Conservation (phyloP, 2,329 filamentous ascomycete genomes). For the Didymella arachidicola region DNA sequence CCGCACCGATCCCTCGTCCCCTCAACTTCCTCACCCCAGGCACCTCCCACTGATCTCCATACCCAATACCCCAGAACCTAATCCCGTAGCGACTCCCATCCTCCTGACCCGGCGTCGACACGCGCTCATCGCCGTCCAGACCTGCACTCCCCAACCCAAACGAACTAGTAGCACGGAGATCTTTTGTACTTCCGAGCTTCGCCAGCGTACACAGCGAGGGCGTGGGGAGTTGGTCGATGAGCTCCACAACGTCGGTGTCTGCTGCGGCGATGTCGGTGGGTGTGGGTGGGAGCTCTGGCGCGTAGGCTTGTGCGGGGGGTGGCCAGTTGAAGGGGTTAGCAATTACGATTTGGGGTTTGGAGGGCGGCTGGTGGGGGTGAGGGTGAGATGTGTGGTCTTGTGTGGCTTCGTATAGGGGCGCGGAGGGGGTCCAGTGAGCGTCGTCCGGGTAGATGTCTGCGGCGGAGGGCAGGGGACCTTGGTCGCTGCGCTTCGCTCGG, state of each 20-base stretch:
- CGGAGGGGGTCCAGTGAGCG: constrained; percentile 19
- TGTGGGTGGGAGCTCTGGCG: constrained; percentile 16
- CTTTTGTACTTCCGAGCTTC: constrained; percentile 4
- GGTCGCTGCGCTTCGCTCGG: constrained; percentile 36
- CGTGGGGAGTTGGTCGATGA: constrained; percentile 22
- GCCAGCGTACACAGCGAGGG: constrained; percentile 14
- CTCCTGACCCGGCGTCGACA: constrained; percentile 28
- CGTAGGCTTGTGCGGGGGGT: constrained; percentile 29
- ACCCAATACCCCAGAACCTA: constrained; percentile 23
- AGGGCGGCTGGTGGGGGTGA: not conserved
- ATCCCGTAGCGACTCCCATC: constrained; percentile 32
- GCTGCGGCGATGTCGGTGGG: constrained; percentile 19
- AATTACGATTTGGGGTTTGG: not conserved
- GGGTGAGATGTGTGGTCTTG: not conserved
- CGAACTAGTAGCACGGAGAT: not conserved
- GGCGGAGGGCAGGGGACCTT: constrained; percentile 40
- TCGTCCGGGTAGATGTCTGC: constrained; percentile 47
- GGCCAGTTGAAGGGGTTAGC: constrained; percentile 25
- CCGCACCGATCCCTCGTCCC: constrained; percentile 12
- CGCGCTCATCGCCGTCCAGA: constrained; percentile 22
- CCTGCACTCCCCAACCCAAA: not conserved
- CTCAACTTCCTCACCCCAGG: not conserved
- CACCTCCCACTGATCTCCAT: constrained; percentile 7
- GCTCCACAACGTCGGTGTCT: constrained; percentile 23
- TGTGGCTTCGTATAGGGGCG: not conserved